Evolutionary conservation across 164 flowering plant species (phyloP), one percentile per base, ranked within the genome.

Genomic region (Vitis cinerea): DNA sequence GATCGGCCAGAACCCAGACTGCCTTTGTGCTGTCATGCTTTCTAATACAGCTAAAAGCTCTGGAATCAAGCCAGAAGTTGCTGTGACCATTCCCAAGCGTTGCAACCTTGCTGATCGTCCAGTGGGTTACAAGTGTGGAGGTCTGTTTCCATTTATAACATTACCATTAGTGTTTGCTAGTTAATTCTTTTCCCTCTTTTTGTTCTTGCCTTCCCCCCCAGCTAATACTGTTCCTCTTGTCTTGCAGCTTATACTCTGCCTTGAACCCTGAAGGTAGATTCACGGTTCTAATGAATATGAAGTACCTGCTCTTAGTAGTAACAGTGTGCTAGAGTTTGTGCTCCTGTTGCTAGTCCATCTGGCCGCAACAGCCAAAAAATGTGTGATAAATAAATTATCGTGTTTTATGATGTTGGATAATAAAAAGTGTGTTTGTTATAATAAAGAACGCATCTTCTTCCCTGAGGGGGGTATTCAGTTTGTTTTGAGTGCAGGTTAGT

Each of bases 101-200:
- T 91, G 97, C 86, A 86, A 89, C 74, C n/a, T 88, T n/a, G 86
- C 83, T 55, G 75, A 89, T 72, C 91, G 90, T 54, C 91, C 97
- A 10, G 78, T 86, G 4, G 94, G 92, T 37, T 85, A 85, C 83
- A 82, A 91, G 75, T 91, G 94, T 76, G 91, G 94, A 79, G 83
- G 94, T 89, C 29, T 37, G 58, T 67, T 50, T 10, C 4, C 23
- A 50, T 37, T 1, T 0, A 37, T 37, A 37, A 37, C 44, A 37
- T 37, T 49, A 10, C 49, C 48, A 48, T 50, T 23, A 11, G 59
- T 11, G 1, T n/a, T 16, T 13, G 13, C 27, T 37, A 44, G 7
- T 44, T 13, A 19, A 14, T 31, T 54, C n/a, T 15, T 48, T 55
- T 9, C 14, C 55, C 16, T 16, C 8, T 57, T 59, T 13, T 17